phyloP scores from a whole-genome alignment of 2,329 filamentous ascomycete genomes.

The Colletotrichum paranaense region DNA sequence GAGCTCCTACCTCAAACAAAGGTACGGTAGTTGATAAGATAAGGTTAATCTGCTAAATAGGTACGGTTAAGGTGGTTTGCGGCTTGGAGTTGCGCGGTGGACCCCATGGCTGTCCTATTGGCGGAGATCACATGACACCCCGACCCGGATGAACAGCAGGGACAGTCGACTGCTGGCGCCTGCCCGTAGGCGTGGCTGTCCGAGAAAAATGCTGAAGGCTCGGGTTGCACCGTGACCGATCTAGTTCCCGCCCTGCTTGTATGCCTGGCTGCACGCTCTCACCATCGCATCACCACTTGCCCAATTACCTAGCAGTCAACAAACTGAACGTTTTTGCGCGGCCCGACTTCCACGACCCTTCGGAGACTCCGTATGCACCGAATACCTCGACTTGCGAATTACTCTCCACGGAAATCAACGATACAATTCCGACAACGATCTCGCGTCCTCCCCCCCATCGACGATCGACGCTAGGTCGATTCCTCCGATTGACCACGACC shows the following conservation, averaged over 20 bases:
- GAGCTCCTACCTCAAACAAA: not conserved
- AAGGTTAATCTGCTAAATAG: conserved; percentile 5
- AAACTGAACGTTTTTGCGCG: not conserved
- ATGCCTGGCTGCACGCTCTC: conserved; percentile 25
- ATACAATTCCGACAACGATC: conserved; percentile 1
- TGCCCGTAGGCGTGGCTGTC: not conserved
- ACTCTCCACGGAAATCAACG: not conserved
- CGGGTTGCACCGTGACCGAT: conserved; percentile 19
- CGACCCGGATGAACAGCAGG: not conserved
- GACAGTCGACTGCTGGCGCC: conserved; percentile 10
- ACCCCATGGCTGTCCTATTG: not conserved
- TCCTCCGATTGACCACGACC: conserved; percentile 9
- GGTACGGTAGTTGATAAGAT: conserved; percentile 17
- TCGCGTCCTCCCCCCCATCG: not conserved
- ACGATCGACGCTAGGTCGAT: conserved; percentile 18
- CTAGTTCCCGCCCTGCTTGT: conserved; percentile 21
- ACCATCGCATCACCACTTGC: conserved; percentile 21
- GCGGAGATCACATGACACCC: conserved; percentile 2
- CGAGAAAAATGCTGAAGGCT: conserved; percentile 30
- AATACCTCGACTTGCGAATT: not conserved
- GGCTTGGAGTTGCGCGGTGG: not conserved
- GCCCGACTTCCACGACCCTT: not conserved
- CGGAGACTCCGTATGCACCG: not conserved
- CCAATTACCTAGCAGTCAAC: conserved; percentile 3
- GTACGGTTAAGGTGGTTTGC: not conserved